Evolutionary conservation across 371 early-diverging fungal genomes (phyloP).

Genomic region (Mortierella sp.): DNA sequence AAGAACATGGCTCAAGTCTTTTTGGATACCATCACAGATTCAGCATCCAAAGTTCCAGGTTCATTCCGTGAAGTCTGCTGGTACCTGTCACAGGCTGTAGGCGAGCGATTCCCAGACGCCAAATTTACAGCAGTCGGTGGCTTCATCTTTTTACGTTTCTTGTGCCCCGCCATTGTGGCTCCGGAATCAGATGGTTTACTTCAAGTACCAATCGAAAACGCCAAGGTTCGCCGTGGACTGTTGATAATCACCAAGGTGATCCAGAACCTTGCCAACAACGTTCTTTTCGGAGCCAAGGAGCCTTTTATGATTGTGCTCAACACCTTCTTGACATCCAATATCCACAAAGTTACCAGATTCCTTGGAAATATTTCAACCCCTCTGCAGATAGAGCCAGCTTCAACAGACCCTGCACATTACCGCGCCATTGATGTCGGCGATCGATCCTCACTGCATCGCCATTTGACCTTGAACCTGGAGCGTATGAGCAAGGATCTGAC

Average conservation of each 20-base stretch:
- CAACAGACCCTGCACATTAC: conserved; percentile 56
- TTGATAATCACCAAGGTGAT: conserved; percentile 94
- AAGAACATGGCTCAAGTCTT: conserved; percentile 81
- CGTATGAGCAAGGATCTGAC: conserved; percentile 75
- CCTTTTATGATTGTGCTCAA: conserved; percentile 91
- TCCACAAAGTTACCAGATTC: conserved; percentile 73
- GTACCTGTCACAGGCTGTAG: conserved; percentile 82
- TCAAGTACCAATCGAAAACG: conserved; percentile 65
- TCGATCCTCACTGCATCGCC: conserved; percentile 72
- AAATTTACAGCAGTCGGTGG: conserved; percentile 92
- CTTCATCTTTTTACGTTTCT: conserved; percentile 94
- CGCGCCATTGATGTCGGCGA: conserved; percentile 72
- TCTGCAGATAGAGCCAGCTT: conserved; percentile 43
- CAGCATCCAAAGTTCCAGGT: conserved; percentile 76
- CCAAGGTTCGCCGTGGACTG: conserved; percentile 86
- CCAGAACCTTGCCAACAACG: conserved; percentile 95
- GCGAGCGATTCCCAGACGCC: conserved; percentile 88
- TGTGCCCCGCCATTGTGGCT: conserved; percentile 95
- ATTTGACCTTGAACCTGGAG: conserved; percentile 79
- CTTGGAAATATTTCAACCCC: conserved; percentile 69
- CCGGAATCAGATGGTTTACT: conserved; percentile 79
- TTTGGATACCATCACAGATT: conserved; percentile 86
- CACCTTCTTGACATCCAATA: conserved; percentile 82
- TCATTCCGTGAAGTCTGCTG: conserved; percentile 86
- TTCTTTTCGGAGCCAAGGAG: conserved; percentile 94